Percentiles rank a stretch among this genome's conserved stretches.
Evolutionary conservation across 805 yeast genomes (phyloP).

Genomic region (Candida odintsovae): DNA sequence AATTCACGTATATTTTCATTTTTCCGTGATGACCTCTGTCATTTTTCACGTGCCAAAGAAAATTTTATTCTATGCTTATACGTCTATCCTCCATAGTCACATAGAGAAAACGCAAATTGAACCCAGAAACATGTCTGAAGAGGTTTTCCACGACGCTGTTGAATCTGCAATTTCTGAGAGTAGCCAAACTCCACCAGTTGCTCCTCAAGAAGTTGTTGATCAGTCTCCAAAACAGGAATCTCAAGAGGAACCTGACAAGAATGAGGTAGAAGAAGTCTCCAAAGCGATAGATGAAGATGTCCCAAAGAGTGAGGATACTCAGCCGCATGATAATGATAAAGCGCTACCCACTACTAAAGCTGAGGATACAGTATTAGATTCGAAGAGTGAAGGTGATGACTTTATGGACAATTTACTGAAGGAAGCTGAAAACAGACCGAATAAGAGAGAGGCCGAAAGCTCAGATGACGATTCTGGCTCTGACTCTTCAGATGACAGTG

Average conservation of each 20-base stretch:
- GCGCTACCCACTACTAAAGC: not conserved
- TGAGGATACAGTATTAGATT: not conserved
- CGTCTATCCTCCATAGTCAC: not conserved
- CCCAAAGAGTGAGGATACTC: not conserved
- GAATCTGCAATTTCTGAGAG: not conserved
- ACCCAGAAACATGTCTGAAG: not conserved
- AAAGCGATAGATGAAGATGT: not conserved
- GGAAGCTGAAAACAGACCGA: not conserved
- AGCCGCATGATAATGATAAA: not conserved
- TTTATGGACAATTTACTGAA: slow-evolving; percentile 4
- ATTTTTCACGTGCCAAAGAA: not conserved
- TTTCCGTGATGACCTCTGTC: not conserved
- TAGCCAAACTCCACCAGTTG: not conserved
- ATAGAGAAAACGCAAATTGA: not conserved
- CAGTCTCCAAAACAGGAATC: not conserved
- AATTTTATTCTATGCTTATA: too few relatives aligned
- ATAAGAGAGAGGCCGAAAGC: not conserved
- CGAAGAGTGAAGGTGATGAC: not conserved
- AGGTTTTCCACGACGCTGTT: not conserved
- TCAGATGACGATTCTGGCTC: slow-evolving; percentile 3
- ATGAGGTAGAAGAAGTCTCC: not conserved
- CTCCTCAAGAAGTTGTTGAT: not conserved
- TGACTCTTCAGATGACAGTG: slow-evolving; percentile 12
- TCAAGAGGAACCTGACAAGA: not conserved
- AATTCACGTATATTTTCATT: too few relatives aligned